Evolutionary conservation across 2,329 filamentous ascomycete species (phyloP).

Genomic region (Tricladium varicosporioides): DNA sequence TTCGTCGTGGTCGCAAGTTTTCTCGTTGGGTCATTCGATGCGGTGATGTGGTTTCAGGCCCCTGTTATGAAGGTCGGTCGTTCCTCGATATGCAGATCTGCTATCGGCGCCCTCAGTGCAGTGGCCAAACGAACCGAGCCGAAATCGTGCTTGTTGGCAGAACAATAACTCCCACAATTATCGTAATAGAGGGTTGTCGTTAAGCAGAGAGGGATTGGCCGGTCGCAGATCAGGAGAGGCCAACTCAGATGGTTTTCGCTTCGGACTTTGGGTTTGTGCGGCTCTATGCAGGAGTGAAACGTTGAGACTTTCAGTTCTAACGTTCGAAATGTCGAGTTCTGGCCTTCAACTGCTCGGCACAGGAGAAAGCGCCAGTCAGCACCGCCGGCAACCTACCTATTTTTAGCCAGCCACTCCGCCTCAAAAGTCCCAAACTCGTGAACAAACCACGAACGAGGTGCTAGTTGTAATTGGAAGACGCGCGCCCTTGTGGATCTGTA

Average conservation of each 20-base stretch:
- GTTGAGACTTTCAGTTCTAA: conserved; percentile 5
- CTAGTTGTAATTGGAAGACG: neutral
- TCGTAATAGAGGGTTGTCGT: neutral
- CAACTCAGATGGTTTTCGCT: conserved; percentile 5
- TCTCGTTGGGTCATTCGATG: conserved; percentile 17
- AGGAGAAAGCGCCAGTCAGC: neutral
- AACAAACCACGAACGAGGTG: too few species aligned
- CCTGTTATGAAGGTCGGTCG: conserved; percentile 13
- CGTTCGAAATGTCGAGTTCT: neutral
- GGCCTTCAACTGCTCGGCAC: conserved; percentile 2
- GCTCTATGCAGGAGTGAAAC: conserved; percentile 9
- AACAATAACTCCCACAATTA: neutral
- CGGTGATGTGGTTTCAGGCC: conserved; percentile 20
- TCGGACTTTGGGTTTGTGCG: conserved; percentile 2
- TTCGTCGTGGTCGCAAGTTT: conserved; percentile 19
- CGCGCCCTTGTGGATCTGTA: neutral
- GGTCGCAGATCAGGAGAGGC: conserved; percentile 14
- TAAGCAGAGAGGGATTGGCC: conserved; percentile 5
- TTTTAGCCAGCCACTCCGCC: conserved; percentile 4
- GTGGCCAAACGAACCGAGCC: neutral
- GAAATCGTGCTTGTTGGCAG: neutral
- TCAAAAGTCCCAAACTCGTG: neutral
- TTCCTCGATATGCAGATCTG: conserved; percentile 11
- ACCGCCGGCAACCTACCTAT: neutral
- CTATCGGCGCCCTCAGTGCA: conserved; percentile 7